phyloP scores from a whole-genome alignment of 257 asterid species.

The Nicotiana paniculata region DNA sequence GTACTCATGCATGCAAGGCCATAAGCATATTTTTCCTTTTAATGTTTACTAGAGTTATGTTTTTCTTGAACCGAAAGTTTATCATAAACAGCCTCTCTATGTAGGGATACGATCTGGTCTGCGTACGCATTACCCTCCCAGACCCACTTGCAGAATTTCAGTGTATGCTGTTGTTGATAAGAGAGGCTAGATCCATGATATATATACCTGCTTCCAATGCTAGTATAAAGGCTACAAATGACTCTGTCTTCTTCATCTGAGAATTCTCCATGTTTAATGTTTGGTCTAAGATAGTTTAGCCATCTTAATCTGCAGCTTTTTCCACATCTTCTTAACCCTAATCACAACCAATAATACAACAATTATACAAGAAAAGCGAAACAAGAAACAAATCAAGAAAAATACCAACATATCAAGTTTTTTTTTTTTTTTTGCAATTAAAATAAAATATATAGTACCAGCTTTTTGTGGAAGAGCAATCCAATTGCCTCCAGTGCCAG shows the following conservation, averaged over 20 bases:
- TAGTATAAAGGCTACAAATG: slow-evolving; percentile 60
- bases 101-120: accelerated
- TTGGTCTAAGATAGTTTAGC: slow-evolving; percentile 84
- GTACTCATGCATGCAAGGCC: neutral
- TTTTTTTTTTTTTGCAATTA: neutral
- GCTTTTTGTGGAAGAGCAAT: slow-evolving; percentile 82
- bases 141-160: no score
- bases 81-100: accelerated
- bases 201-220: slow-evolving; percentile 78
- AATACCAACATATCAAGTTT: neutral
- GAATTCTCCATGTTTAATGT: slow-evolving; percentile 77
- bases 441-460: slow-evolving; percentile 24
- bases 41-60: no score
- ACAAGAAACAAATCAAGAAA: neutral
- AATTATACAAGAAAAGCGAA: neutral
- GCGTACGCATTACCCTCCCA: no score
- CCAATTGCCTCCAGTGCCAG: slow-evolving; percentile 86
- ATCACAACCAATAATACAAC: neutral
- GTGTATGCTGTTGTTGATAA: no score
- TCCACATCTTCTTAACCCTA: slow-evolving; percentile 73
- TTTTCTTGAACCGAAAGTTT: no score
- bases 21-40: neutral
- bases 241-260: slow-evolving; percentile 62
- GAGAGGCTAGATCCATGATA: neutral
- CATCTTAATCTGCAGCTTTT: slow-evolving; percentile 86